A percentile compares a stretch with the other conserved stretches of the same genome.
phyloP scores from a whole-genome alignment of 179 eudicot species.

The Monotropa hypopitys region DNA sequence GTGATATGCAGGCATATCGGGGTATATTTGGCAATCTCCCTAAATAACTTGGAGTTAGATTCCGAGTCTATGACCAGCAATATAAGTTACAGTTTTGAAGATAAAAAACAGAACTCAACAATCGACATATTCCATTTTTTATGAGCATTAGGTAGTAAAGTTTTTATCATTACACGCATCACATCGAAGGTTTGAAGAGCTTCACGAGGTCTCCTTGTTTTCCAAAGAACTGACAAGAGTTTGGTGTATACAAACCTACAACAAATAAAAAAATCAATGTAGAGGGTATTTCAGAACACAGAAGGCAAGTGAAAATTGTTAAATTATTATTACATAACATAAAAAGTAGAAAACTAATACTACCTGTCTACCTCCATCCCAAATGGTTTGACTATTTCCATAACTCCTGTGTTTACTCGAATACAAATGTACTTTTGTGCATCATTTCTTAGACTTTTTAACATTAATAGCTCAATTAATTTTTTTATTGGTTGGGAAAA shows the following conservation, averaged over 20 bases:
- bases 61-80: constrained; percentile 16
- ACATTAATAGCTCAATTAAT: too few relatives aligned
- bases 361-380: neutral
- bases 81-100: constrained; percentile 10
- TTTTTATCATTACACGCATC: constrained; percentile 61
- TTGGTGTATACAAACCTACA: constrained; percentile 89
- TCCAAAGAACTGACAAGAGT: constrained; percentile 73
- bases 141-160: neutral
- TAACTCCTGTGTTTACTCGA: neutral
- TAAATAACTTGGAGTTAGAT: constrained; percentile 26
- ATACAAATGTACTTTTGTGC: neutral
- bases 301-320: neutral
- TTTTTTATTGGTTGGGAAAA: too few relatives aligned
- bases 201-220: constrained; percentile 65
- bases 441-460: neutral
- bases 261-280: neutral
- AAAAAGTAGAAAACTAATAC: neutral
- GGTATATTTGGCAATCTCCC: constrained; percentile 79
- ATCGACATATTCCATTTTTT: neutral
- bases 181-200: constrained; percentile 67
- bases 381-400: neutral
- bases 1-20: constrained; percentile 94
- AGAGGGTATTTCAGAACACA: neutral
- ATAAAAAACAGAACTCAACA: neutral
- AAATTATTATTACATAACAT: neutral